These are phyloP conservation scores for Rehmannia glutinosa DNA, from an alignment of 257 asterid genomes.

Conservation along the genomic window DNA sequence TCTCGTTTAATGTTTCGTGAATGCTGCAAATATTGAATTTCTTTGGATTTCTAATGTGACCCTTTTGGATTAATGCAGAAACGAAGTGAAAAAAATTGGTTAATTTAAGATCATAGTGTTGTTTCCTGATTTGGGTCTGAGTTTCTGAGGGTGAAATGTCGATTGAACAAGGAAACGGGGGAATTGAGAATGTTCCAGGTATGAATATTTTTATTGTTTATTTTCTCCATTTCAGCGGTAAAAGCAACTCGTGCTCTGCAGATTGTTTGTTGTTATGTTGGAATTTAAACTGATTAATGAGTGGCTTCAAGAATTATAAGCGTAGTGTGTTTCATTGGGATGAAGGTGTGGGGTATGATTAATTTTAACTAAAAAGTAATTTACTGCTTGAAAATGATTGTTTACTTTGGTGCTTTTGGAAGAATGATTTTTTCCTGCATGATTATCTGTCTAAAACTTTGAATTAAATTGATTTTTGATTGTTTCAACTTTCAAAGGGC, in stretches of 20 bases:
- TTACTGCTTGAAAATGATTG: not conserved
- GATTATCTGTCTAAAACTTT: not conserved
- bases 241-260: not conserved
- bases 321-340: too few relatives aligned
- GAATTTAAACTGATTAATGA: not conserved
- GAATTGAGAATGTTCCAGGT: constrained; percentile 22
- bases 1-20: not conserved
- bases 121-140: constrained; percentile 19
- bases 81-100: constrained; percentile 19
- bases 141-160: constrained; percentile 32
- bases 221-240: too few relatives aligned
- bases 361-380: not conserved
- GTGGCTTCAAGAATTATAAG: constrained; percentile 3
- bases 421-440: not conserved
- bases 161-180: constrained; percentile 22
- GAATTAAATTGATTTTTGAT: too few relatives aligned
- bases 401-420: too few relatives aligned
- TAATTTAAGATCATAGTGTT: constrained; percentile 11
- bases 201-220: not conserved
- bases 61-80: constrained; percentile 24
- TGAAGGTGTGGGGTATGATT: too few relatives aligned
- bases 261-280: not conserved
- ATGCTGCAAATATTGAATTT: constrained; percentile 1
- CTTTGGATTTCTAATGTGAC: not conserved
- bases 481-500: too few relatives aligned